Percentiles rank a stretch among this genome's conserved stretches.
Evolutionary conservation across 208 protist species (phyloP).

Genomic region (Histomonas meleagridis): DNA sequence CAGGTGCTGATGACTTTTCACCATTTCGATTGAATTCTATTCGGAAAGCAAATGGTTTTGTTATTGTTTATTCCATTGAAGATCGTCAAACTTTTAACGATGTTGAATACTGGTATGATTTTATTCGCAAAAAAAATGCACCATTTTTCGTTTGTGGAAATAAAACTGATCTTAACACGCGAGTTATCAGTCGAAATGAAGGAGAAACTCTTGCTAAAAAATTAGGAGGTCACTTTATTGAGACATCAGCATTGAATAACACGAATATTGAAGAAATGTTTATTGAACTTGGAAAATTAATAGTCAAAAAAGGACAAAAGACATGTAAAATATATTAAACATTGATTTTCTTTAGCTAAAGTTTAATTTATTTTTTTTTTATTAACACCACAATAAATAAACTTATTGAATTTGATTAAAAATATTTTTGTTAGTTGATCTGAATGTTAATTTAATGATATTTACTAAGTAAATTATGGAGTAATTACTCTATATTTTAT

Average conservation of each 20-base stretch:
- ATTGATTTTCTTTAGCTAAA: too few relatives aligned
- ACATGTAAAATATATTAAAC: too few relatives aligned
- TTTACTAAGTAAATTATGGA: too few relatives aligned
- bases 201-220: background rate
- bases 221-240: background rate
- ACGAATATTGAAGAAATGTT: background rate
- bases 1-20: background rate
- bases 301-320: too few relatives aligned
- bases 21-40: background rate
- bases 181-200: constrained; percentile 44
- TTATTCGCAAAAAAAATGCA: background rate
- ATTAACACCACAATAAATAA: too few relatives aligned
- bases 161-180: constrained; percentile 52
- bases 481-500: too few relatives aligned
- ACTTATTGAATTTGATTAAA: too few relatives aligned
- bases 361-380: too few relatives aligned
- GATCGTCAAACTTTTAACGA: background rate
- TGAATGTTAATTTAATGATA: too few relatives aligned
- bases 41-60: background rate
- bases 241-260: background rate
- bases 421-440: too few relatives aligned
- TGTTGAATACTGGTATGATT: background rate
- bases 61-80: background rate
- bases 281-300: background rate
- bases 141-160: constrained; percentile 44